Evolutionary conservation across 2,329 filamentous ascomycete species (phyloP).

Genomic region (Byssoonygena ceratinophila): DNA sequence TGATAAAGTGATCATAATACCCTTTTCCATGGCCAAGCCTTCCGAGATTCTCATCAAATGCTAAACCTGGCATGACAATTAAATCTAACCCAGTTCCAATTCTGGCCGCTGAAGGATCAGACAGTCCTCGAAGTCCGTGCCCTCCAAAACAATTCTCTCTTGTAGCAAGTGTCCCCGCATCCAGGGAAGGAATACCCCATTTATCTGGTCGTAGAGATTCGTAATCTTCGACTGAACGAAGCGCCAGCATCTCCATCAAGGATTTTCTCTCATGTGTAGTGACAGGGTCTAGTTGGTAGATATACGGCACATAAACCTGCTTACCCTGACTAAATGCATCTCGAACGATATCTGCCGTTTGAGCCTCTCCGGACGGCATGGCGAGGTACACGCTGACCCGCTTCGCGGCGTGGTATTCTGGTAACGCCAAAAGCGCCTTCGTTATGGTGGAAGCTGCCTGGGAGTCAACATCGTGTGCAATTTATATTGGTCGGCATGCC

Average conservation of each 20-base stretch:
- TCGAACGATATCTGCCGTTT: slow-evolving; percentile 69
- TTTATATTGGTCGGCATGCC: background rate
- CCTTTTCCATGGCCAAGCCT: slow-evolving; percentile 89
- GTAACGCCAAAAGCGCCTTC: slow-evolving; percentile 53
- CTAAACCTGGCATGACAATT: slow-evolving; percentile 84
- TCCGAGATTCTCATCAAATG: slow-evolving; percentile 66
- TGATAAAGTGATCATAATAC: slow-evolving; percentile 91
- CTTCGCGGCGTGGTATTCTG: slow-evolving; percentile 63
- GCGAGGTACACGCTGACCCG: slow-evolving; percentile 81
- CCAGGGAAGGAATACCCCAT: slow-evolving; percentile 91
- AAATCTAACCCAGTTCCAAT: slow-evolving; percentile 55
- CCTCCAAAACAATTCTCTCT: slow-evolving; percentile 66
- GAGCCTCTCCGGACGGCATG: slow-evolving; percentile 80
- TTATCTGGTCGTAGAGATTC: slow-evolving; percentile 63
- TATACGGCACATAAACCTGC: slow-evolving; percentile 82
- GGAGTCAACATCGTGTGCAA: slow-evolving; percentile 20
- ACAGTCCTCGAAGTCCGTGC: slow-evolving; percentile 33
- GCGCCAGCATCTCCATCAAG: slow-evolving; percentile 90
- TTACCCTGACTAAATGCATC: slow-evolving; percentile 71
- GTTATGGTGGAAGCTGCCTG: slow-evolving; percentile 54
- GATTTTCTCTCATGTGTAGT: slow-evolving; percentile 42
- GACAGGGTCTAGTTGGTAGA: slow-evolving; percentile 48
- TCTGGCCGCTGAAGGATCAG: slow-evolving; percentile 14
- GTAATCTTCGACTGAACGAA: slow-evolving; percentile 65
- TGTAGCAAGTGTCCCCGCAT: slow-evolving; percentile 51